Conservation (phyloP, 768 basidiomycete genomes). For the Mycena vitilis region DNA sequence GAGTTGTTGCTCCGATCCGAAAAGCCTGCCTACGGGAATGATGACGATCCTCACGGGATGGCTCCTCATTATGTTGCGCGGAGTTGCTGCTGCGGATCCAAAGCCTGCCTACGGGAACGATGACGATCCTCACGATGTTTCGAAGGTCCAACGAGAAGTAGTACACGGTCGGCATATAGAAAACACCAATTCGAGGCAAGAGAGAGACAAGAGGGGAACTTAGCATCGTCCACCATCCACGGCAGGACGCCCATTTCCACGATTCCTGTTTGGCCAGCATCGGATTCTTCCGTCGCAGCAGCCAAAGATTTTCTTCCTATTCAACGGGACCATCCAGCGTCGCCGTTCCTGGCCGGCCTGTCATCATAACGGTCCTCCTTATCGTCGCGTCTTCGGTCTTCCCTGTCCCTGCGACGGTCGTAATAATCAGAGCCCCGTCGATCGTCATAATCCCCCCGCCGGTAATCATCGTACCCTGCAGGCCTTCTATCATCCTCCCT, state of each 20-base stretch:
- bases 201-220: conserved; percentile 50
- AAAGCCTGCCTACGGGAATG: too few species aligned
- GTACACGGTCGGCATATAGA: conserved; percentile 68
- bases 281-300: conserved; percentile 40
- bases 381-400: conserved; percentile 85
- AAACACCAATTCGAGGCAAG: conserved; percentile 60
- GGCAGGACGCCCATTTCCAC: conserved; percentile 35
- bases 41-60: conserved; percentile 35
- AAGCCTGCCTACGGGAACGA: conserved; percentile 37
- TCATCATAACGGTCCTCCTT: conserved; percentile 87
- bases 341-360: conserved; percentile 81
- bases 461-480: conserved; percentile 93
- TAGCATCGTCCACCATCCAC: conserved; percentile 44
- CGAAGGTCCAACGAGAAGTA: conserved; percentile 60
- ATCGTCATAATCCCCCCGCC: conserved; percentile 87
- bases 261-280: conserved; percentile 51
- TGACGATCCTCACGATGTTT: conserved; percentile 46
- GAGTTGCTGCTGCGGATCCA: conserved; percentile 2
- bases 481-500: conserved; percentile 88
- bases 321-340: conserved; percentile 83
- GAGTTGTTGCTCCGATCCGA: background rate
- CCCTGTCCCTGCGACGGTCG: conserved; percentile 89
- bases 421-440: conserved; percentile 88
- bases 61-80: too few species aligned
- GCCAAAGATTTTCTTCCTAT: conserved; percentile 49